Percentiles rank a stretch among this genome's conserved stretches.
phyloP scores from a whole-genome alignment of 129 eudicot genomes.

The Sambucus nigra region DNA sequence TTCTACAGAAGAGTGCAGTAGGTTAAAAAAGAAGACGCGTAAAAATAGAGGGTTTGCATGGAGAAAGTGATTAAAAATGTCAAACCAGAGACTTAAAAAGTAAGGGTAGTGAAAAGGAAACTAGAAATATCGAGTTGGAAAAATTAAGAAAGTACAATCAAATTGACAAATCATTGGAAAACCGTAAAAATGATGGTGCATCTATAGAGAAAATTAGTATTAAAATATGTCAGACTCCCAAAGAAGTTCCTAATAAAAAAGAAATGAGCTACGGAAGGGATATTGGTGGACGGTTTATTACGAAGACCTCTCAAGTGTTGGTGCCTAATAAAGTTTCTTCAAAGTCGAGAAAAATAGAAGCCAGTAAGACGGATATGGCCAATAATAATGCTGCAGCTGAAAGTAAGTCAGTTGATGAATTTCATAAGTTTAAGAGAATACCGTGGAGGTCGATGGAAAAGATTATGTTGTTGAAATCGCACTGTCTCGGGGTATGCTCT shows the following conservation, averaged over 20 bases:
- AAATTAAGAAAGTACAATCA: background rate
- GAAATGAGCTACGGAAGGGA: background rate
- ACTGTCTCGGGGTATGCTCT: conserved; percentile 53
- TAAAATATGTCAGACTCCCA: background rate
- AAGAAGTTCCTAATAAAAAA: background rate
- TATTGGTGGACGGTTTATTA: background rate
- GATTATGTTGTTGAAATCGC: conserved; percentile 17
- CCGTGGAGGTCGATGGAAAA: background rate
- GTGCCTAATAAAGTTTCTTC: background rate
- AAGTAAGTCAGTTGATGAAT: background rate
- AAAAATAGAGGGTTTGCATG: background rate
- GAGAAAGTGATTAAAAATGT: background rate
- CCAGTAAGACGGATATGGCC: background rate
- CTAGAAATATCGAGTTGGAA: background rate
- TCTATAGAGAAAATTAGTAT: background rate
- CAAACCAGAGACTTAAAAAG: background rate
- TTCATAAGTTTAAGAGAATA: background rate
- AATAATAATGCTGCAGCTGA: background rate
- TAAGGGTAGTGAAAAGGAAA: background rate
- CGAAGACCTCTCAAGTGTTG: background rate
- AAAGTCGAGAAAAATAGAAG: background rate
- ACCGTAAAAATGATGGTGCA: background rate
- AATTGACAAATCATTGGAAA: background rate
- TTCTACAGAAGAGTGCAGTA: conserved; percentile 3
- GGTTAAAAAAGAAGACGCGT: background rate